These are phyloP conservation scores for Arthrinium phaeospermum DNA, from an alignment of 2,329 filamentous ascomycete species.

Conservation along the genomic window DNA sequence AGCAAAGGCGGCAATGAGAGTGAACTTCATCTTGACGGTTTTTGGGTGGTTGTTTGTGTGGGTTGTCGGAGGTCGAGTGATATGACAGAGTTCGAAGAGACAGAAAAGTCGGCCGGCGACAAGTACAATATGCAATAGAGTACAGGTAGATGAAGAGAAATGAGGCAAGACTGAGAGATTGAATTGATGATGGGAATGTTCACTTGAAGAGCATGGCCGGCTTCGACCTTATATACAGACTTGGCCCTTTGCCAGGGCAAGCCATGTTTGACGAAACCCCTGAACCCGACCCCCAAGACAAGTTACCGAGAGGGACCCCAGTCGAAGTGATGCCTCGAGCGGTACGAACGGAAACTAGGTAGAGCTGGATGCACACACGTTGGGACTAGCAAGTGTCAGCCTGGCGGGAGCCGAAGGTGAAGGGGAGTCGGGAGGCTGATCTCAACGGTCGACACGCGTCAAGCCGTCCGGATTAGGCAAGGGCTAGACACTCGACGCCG, in stretches of 20 bases:
- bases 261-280: background rate
- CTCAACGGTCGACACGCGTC: constrained; percentile 9
- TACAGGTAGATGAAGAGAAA: constrained; percentile 36
- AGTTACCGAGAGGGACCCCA: background rate
- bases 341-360: background rate
- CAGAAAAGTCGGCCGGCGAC: constrained; percentile 59
- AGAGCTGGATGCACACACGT: background rate
- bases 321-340: background rate
- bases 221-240: constrained; percentile 22
- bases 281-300: background rate
- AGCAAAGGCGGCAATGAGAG: constrained; percentile 51
- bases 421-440: background rate
- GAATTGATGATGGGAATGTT: constrained; percentile 28
- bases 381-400: background rate
- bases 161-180: constrained; percentile 27
- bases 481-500: constrained; percentile 16
- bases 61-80: constrained; percentile 32
- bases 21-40: constrained; percentile 60
- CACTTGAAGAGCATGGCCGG: constrained; percentile 34
- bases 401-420: background rate
- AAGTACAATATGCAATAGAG: constrained; percentile 36
- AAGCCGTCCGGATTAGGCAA: constrained; percentile 20
- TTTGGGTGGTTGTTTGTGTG: constrained; percentile 23
- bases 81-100: background rate
- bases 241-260: background rate